Evolutionary conservation across 495 filamentous ascomycete species (phyloP).

Genomic region (Sordaria brevicollis): DNA sequence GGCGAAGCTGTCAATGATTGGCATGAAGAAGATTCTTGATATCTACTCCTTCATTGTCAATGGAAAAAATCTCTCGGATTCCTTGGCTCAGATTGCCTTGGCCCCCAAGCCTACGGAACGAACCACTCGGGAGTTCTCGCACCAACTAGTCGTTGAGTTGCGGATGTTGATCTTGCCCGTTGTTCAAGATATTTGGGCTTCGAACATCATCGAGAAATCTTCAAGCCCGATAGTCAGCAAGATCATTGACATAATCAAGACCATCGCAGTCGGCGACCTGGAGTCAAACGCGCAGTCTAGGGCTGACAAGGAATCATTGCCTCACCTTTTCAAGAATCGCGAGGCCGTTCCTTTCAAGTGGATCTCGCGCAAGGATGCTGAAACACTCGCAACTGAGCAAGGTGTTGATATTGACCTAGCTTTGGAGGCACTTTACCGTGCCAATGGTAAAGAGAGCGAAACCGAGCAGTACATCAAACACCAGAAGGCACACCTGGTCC

Average conservation of each 20-base stretch:
- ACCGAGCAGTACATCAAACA: constrained; percentile 68
- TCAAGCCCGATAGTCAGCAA: constrained; percentile 65
- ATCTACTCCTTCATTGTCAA: constrained; percentile 68
- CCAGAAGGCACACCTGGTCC: constrained; percentile 30
- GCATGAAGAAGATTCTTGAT: constrained; percentile 74
- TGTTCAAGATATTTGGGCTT: constrained; percentile 71
- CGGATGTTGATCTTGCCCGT: constrained; percentile 74
- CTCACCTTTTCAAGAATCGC: constrained; percentile 16
- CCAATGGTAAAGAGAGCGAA: constrained; percentile 49
- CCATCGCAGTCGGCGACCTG: constrained; percentile 62
- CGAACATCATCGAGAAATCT: constrained; percentile 66
- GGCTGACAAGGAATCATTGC: constrained; percentile 22
- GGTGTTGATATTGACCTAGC: constrained; percentile 48
- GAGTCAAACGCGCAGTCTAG: constrained; percentile 56
- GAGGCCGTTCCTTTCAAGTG: constrained; percentile 18
- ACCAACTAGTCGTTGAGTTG: constrained; percentile 81
- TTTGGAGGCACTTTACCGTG: constrained; percentile 73
- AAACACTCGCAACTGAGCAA: constrained; percentile 21
- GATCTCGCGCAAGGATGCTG: constrained; percentile 26
- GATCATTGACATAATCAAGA: constrained; percentile 73
- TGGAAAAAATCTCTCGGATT: constrained; percentile 69
- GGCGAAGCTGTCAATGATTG: constrained; percentile 32
- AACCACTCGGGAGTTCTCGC: constrained; percentile 47
- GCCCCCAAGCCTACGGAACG: constrained; percentile 40
- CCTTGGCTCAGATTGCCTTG: constrained; percentile 54